phyloP scores from a whole-genome alignment of 495 filamentous ascomycete genomes.

The Podospora bellae-mahoneyi region DNA sequence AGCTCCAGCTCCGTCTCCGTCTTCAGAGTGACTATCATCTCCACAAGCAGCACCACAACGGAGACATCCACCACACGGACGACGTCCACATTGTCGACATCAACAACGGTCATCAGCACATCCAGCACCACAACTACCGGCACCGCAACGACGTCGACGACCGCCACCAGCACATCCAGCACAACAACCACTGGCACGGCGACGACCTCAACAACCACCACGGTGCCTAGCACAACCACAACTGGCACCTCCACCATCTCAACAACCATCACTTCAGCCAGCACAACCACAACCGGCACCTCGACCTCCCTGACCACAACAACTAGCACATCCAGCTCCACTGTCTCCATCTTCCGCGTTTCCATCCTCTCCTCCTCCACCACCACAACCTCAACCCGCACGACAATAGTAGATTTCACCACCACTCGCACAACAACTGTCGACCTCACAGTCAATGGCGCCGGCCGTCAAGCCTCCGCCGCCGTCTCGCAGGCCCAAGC shows the following conservation, averaged over 20 bases:
- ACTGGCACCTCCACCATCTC: not conserved
- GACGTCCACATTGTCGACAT: not conserved
- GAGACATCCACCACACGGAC: not conserved
- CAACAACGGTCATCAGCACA: not conserved
- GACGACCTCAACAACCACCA: not conserved
- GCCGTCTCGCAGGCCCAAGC: not conserved
- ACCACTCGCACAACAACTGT: not conserved
- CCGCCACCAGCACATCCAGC: not conserved
- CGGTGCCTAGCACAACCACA: not conserved
- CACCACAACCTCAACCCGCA: not conserved
- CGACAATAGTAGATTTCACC: not conserved
- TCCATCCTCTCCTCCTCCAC: not conserved
- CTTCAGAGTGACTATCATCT: not conserved
- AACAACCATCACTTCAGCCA: slow-evolving; percentile 1
- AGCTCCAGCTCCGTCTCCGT: not conserved
- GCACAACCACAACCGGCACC: not conserved
- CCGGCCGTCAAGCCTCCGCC: not conserved
- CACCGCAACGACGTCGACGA: not conserved
- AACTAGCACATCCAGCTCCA: not conserved
- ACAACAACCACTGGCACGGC: not conserved
- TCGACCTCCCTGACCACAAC: not conserved
- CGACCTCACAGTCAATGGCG: not conserved
- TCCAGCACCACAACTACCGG: not conserved
- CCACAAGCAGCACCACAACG: not conserved
- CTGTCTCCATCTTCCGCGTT: not conserved